Percentiles rank a stretch among this genome's conserved stretches.
These are phyloP conservation scores for Gelatoporia subvermispora DNA, from an alignment of 768 basidiomycete species.

Conservation along the genomic window DNA sequence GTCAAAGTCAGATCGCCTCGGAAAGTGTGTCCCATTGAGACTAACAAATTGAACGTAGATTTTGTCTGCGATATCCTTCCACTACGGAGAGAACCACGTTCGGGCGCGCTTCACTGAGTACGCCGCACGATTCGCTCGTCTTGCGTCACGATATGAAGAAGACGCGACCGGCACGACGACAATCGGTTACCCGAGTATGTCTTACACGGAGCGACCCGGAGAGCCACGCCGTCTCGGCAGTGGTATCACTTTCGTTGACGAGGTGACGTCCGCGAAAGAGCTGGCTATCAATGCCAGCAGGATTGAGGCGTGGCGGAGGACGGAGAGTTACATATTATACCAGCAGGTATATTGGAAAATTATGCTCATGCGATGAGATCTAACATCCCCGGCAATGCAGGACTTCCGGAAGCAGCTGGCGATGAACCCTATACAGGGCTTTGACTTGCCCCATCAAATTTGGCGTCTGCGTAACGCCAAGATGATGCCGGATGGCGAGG, in stretches of 20 bases:
- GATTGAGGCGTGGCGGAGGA: slow-evolving; percentile 91
- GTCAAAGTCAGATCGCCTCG: slow-evolving; percentile 31
- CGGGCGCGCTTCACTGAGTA: slow-evolving; percentile 90
- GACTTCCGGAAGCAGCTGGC: slow-evolving; percentile 58
- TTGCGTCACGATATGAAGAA: slow-evolving; percentile 91
- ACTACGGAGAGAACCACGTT: slow-evolving; percentile 87
- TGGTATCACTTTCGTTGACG: slow-evolving; percentile 77
- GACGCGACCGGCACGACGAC: slow-evolving; percentile 64
- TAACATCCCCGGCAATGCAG: slow-evolving; percentile 33
- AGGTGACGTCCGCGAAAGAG: slow-evolving; percentile 60
- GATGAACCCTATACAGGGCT: slow-evolving; percentile 61
- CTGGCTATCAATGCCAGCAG: slow-evolving; percentile 71
- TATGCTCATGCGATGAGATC: not conserved
- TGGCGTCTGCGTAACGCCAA: slow-evolving; percentile 73
- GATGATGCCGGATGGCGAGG: slow-evolving; percentile 68
- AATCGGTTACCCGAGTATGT: slow-evolving; percentile 62
- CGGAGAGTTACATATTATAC: slow-evolving; percentile 72
- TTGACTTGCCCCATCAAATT: slow-evolving; percentile 86
- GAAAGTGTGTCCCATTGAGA: not conserved
- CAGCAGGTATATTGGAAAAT: slow-evolving; percentile 47
- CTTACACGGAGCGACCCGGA: slow-evolving; percentile 44
- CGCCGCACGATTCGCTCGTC: slow-evolving; percentile 76
- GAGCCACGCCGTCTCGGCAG: slow-evolving; percentile 60
- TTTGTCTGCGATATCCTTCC: slow-evolving; percentile 79
- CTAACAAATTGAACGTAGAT: slow-evolving; percentile 54